Conservation (phyloP, 1,284 basidiomycete species). For the Bjerkandera adusta region DNA sequence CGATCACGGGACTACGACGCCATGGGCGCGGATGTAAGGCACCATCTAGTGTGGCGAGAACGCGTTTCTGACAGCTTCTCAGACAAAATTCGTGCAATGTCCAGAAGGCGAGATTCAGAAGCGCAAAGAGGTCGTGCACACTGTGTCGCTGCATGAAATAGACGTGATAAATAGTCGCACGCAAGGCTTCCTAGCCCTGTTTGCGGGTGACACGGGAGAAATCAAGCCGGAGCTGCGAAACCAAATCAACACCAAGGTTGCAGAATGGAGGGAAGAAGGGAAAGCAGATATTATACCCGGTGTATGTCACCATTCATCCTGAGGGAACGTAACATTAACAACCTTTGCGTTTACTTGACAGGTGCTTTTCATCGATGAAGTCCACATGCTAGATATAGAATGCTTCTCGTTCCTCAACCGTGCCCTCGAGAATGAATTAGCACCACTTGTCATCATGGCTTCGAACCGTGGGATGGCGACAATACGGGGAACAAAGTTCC, state of each 20-base stretch:
- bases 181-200: slow-evolving; percentile 83
- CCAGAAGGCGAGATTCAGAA: slow-evolving; percentile 98
- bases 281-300: slow-evolving; percentile 98
- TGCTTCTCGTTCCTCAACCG: slow-evolving; percentile 99
- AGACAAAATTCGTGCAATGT: slow-evolving; percentile 98
- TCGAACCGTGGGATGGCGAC: slow-evolving; percentile 94
- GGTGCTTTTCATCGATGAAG: slow-evolving; percentile 93
- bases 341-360: slow-evolving; percentile 27
- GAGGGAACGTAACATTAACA: background rate
- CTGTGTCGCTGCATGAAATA: slow-evolving; percentile 97
- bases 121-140: slow-evolving; percentile 95
- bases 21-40: slow-evolving; percentile 91
- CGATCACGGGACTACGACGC: slow-evolving; percentile 97
- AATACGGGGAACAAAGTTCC: slow-evolving; percentile 94
- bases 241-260: slow-evolving; percentile 96
- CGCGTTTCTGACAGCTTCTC: no score
- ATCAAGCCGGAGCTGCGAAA: slow-evolving; percentile 97
- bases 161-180: slow-evolving; percentile 99
- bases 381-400: slow-evolving; percentile 99
- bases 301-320: slow-evolving; percentile 37
- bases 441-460: slow-evolving; percentile 97
- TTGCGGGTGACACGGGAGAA: slow-evolving; percentile 94
- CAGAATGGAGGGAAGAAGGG: slow-evolving; percentile 98
- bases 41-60: no score
- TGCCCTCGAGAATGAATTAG: slow-evolving; percentile 90